Base-by-base conservation (phyloP, 306 rosid species). In the Glycyrrhiza uralensis region DNA sequence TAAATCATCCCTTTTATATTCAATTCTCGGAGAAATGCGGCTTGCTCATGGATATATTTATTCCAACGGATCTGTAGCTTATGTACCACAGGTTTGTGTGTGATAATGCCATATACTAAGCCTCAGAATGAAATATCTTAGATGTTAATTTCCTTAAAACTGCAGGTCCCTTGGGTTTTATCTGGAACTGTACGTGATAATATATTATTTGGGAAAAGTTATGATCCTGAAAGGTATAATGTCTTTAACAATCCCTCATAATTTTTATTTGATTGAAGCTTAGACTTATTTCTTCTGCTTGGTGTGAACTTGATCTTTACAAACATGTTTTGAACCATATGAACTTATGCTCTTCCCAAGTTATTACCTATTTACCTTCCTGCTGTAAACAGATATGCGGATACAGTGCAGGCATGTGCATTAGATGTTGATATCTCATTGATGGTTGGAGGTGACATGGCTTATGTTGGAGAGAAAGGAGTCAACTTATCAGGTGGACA, bases 371-470 rank as follows among this genome's bases (percentile, higher is more conserved):
- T 72, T 68, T 4, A 59, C 29, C 29, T 78, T 26, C 75, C 52
- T 77, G 12, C 69, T 71, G 56, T 78, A 82, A 72, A 57, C 85
- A 93, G 98, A 82, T 93, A 93, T 80, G 41, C 64, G 4, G 90
- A 93, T 80, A 85, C 93, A 69, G 66, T 93, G 68, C 71, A 69
- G 69, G 94, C 94, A 45, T 87, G 94, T 80, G 89, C 98, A 1
- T 82, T 93, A 62, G 92, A 91, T 54, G 87, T 87, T 74, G 98
- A 93, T 80, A 82, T 93, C 81, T 87, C 96, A 56, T 66, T 82
- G 73, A 93, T 93, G 97, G 79, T 81, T 74, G 94, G 98, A 76
- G 96, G 94, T 52, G 98, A 93, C 92, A 87, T 86, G 96, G 87
- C 97, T 74, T 85, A 81, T 83, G 83, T 87, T 71, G 98, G 96